A percentile compares a stretch with the other conserved stretches of the same genome.
These are phyloP conservation scores for Sphagnum magellanicum DNA, from an alignment of 228 moss, liverwort and hornwort genomes.

Conservation along the genomic window DNA sequence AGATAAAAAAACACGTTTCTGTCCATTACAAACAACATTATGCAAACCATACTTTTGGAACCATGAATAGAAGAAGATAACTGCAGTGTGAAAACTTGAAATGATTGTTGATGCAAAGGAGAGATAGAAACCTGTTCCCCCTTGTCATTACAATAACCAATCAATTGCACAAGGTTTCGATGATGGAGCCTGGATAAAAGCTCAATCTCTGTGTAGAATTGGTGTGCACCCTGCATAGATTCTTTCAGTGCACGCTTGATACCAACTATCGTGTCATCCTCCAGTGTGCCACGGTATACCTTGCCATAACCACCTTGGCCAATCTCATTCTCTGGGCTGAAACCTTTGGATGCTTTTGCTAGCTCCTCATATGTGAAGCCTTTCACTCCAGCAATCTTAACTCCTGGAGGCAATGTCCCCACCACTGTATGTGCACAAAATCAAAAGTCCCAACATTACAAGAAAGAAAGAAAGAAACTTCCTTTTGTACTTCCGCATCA, in stretches of 20 bases:
- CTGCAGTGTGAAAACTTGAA: no score
- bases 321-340: conserved; percentile 33
- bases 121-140: conserved; percentile 35
- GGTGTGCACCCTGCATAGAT: conserved; percentile 48
- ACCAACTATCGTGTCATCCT: conserved; percentile 51
- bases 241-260: conserved; percentile 71
- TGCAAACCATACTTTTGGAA: no score
- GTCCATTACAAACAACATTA: no score
- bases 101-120: background rate
- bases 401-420: conserved; percentile 11
- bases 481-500: no score
- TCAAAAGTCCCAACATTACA: no score
- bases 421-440: no score
- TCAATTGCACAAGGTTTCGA: conserved; percentile 44
- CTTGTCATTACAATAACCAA: conserved; percentile 51
- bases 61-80: no score
- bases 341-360: conserved; percentile 43
- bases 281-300: conserved; percentile 59
- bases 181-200: conserved; percentile 63
- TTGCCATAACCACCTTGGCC: conserved; percentile 84
- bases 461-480: no score
- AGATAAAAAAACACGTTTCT: no score
- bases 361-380: conserved; percentile 64
- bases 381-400: conserved; percentile 60
- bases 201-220: conserved; percentile 82